Percentiles rank a stretch among this genome's conserved stretches.
These are phyloP conservation scores for Sutorius eximius DNA, from an alignment of 1,284 basidiomycete species.

Conservation along the genomic window DNA sequence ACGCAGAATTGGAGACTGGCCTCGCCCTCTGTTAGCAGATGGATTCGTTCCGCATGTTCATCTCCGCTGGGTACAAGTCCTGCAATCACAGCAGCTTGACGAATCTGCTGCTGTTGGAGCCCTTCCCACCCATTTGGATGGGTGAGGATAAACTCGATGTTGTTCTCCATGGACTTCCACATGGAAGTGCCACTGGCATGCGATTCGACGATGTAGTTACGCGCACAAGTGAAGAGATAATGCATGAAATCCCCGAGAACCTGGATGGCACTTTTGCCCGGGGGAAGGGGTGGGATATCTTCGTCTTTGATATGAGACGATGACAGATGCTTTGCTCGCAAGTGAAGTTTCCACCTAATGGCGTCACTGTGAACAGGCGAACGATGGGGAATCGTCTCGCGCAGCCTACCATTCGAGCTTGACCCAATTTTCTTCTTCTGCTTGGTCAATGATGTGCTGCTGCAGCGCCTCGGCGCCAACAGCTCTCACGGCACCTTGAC, in stretches of 20 bases:
- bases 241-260: slow-evolving; percentile 53
- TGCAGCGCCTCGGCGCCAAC: slow-evolving; percentile 49
- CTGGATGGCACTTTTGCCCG: slow-evolving; percentile 42
- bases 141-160: slow-evolving; percentile 39
- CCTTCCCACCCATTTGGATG: slow-evolving; percentile 51
- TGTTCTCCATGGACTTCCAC: slow-evolving; percentile 37
- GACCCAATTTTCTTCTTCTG: slow-evolving; percentile 45
- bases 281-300: slow-evolving; percentile 46
- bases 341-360: slow-evolving; percentile 58
- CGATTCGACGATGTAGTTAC: slow-evolving; percentile 47
- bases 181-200: slow-evolving; percentile 43
- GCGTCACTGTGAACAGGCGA: neutral
- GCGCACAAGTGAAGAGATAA: slow-evolving; percentile 49
- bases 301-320: slow-evolving; percentile 23
- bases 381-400: too few relatives aligned
- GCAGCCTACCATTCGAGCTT: slow-evolving; percentile 49
- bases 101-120: slow-evolving; percentile 39
- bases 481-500: slow-evolving; percentile 41
- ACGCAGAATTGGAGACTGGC: slow-evolving; percentile 50
- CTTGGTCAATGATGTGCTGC: slow-evolving; percentile 39
- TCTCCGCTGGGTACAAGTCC: slow-evolving; percentile 29
- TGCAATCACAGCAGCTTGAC: slow-evolving; percentile 35
- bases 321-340: slow-evolving; percentile 40
- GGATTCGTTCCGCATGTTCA: slow-evolving; percentile 34
- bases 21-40: slow-evolving; percentile 51